These are phyloP conservation scores for Magnusiomyces clavatus DNA, from an alignment of 1,139 yeast genomes.

Conservation along the genomic window DNA sequence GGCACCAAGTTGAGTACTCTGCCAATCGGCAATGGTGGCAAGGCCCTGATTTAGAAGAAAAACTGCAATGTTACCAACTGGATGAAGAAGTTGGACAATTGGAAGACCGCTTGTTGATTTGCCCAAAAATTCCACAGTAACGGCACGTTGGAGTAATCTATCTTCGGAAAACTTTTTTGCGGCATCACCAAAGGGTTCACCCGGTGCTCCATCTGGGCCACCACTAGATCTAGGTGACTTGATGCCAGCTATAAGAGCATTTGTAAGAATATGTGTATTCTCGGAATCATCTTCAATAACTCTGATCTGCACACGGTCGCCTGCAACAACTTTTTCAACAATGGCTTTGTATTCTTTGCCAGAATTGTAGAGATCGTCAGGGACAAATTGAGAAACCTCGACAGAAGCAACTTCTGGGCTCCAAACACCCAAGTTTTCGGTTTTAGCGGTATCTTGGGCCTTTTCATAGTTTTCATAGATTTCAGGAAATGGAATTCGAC, in stretches of 20 bases:
- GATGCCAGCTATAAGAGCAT: constrained; percentile 65
- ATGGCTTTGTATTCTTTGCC: constrained; percentile 45
- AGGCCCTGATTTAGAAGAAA: constrained; percentile 60
- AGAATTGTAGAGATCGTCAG: constrained; percentile 32
- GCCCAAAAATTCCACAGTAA: constrained; percentile 53
- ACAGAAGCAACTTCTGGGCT: constrained; percentile 14
- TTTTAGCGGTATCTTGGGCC: constrained; percentile 46
- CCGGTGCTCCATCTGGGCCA: constrained; percentile 28
- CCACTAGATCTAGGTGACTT: constrained; percentile 63
- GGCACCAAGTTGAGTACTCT: constrained; percentile 64
- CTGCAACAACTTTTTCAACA: constrained; percentile 69
- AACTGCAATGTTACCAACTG: constrained; percentile 71
- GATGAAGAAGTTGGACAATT: constrained; percentile 48
- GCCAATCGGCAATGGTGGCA: constrained; percentile 79
- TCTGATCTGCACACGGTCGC: constrained; percentile 64
- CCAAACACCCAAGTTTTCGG: constrained; percentile 53
- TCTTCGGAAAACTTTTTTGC: constrained; percentile 61
- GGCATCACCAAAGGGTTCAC: constrained; percentile 52
- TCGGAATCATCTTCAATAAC: constrained; percentile 37
- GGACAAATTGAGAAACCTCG: constrained; percentile 30
- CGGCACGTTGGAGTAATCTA: constrained; percentile 58
- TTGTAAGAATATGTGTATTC: constrained; percentile 39
- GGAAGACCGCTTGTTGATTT: constrained; percentile 51
- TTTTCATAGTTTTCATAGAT: constrained; percentile 32
- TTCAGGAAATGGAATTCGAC: constrained; percentile 31